Evolutionary conservation across 2,329 filamentous ascomycete species (phyloP), one percentile per base, ranked within the genome.

Genomic region (Thyridium curvatum): DNA sequence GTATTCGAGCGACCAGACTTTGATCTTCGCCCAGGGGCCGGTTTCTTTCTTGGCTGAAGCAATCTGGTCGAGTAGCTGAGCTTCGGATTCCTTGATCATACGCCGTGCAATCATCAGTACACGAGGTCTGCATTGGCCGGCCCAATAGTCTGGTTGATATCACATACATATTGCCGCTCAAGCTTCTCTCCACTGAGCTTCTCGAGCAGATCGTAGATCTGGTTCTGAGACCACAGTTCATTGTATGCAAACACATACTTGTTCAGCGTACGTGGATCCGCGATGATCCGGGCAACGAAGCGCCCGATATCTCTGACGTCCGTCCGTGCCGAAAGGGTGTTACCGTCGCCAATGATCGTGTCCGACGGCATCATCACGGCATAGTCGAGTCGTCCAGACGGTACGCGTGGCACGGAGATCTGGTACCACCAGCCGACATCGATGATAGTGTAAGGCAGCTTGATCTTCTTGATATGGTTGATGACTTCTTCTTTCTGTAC

Each of bases 361-460:
- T 61, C 52, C 15, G 58, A 55, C 2, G 57, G 52, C 0, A 53
- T 48, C 41, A 56, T 52, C 42, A 64, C 50, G 16, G 60, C 60
- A 43, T 68, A 68, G 47, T 73, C 69, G n/a, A 62, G 54, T 6
- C 45, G 50, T 1, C 55, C 56, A 6, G 56, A 61, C 4, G 55
- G 49, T 0, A 60, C 14, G 9, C 30, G 18, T 0, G 55, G 56
- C 3, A 52, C 21, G 18, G 59, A 56, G 21, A 71, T 46, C 47
- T 77, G 71, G 49, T 74, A 71, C 76, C 75, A 79, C 59, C 61
- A 75, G n/a, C 74, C 75, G 12, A 77, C 65, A 44, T 79, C 74
- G 36, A 79, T 67, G 48, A 74, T 58, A 6, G 75, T 79, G 55
- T 70, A 79, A 0, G 71, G 70, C 1, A 79, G 60, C 26, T 60